Percentiles rank a stretch among this genome's conserved stretches.
These are phyloP conservation scores for Scenedesmus sp. DNA, from an alignment of 163 green algal species.

Conservation along the genomic window DNA sequence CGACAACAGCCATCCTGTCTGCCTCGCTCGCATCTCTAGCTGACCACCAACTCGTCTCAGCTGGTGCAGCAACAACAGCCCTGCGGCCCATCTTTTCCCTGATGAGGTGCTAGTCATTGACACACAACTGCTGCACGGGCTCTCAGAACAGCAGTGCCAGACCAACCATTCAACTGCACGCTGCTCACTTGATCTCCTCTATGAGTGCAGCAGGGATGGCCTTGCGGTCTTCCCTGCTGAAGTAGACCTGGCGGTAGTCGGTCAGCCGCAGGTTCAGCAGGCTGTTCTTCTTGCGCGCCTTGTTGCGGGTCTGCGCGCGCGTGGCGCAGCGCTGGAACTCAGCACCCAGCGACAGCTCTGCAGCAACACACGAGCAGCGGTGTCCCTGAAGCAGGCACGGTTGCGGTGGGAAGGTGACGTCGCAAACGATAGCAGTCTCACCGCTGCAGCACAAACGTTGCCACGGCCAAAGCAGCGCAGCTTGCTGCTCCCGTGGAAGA, in stretches of 20 bases:
- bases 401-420: neutral
- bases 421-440: neutral
- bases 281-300: conserved; percentile 52
- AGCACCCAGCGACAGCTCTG: conserved; percentile 53
- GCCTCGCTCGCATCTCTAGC: too few species aligned
- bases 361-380: neutral
- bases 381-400: neutral
- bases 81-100: too few species aligned
- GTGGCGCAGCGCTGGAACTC: conserved; percentile 63
- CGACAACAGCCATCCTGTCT: too few species aligned
- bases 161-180: neutral
- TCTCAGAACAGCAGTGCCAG: too few species aligned
- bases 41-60: too few species aligned
- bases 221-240: conserved; percentile 52
- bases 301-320: conserved; percentile 57
- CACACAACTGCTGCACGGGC: too few species aligned
- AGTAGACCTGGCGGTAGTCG: conserved; percentile 56
- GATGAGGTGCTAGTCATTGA: too few species aligned
- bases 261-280: conserved; percentile 56
- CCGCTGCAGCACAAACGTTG: neutral
- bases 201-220: conserved; percentile 53
- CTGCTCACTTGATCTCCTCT: conserved; percentile 57
- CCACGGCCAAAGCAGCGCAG: neutral
- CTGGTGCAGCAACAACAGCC: too few species aligned
- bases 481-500: neutral